phyloP scores from a whole-genome alignment of 768 basidiomycete genomes.

The Collybiopsis confluens region DNA sequence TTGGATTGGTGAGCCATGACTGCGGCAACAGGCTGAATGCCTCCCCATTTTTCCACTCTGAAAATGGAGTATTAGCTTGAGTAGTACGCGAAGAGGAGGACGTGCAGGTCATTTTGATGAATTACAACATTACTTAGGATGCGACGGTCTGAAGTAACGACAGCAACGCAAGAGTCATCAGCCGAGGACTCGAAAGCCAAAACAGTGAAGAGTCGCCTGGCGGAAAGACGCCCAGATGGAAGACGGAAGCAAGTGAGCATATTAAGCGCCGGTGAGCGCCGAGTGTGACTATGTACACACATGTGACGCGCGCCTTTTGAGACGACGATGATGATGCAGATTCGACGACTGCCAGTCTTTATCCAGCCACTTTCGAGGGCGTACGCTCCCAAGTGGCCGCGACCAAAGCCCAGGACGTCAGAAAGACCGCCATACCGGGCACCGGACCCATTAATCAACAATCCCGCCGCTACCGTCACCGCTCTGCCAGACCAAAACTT shows the following conservation, averaged over 20 bases:
- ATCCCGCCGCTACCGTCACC: slow-evolving; percentile 47
- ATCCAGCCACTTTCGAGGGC: slow-evolving; percentile 27
- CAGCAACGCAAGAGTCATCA: slow-evolving; percentile 90
- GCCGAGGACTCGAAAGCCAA: slow-evolving; percentile 50
- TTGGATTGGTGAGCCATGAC: slow-evolving; percentile 76
- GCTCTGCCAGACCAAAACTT: slow-evolving; percentile 48
- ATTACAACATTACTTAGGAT: slow-evolving; percentile 85
- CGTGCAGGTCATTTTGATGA: slow-evolving; percentile 70
- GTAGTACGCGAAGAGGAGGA: background rate
- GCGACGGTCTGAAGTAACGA: slow-evolving; percentile 66
- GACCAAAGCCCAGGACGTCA: slow-evolving; percentile 47
- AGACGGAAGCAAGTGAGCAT: slow-evolving; percentile 1
- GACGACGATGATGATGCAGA: background rate
- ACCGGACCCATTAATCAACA: slow-evolving; percentile 53
- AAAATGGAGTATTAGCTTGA: background rate
- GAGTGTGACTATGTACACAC: background rate
- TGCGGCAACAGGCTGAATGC: slow-evolving; percentile 77
- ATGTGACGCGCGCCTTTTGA: background rate
- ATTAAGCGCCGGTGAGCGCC: too few relatives aligned
- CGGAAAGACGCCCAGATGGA: background rate
- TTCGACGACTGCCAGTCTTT: slow-evolving; percentile 12
- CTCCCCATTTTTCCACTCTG: slow-evolving; percentile 60
- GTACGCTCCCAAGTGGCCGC: slow-evolving; percentile 44
- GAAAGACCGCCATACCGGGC: slow-evolving; percentile 54
- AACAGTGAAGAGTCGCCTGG: slow-evolving; percentile 2